Evolutionary conservation across 2,329 filamentous ascomycete genomes (phyloP).

Genomic region (Clarireedia hainanense): DNA sequence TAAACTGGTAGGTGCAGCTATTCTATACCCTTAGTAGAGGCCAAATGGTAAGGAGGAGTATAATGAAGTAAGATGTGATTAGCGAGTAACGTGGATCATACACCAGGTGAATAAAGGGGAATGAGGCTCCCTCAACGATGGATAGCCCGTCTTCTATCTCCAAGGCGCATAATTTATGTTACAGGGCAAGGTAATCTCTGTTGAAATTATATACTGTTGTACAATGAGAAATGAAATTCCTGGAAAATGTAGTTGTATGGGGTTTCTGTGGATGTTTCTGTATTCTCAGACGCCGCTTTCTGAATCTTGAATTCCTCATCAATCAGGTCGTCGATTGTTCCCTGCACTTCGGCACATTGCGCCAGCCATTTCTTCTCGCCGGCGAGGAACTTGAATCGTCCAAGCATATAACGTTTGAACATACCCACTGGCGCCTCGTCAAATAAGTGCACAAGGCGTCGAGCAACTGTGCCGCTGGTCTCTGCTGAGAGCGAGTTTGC

Average conservation of each 20-base stretch:
- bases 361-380: slow-evolving; percentile 1
- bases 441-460: slow-evolving; percentile 2
- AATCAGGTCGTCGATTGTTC: slow-evolving; percentile 7
- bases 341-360: slow-evolving; percentile 7
- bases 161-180: too few relatives aligned
- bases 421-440: slow-evolving; percentile 7
- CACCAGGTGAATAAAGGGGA: too few relatives aligned
- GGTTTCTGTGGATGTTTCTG: neutral
- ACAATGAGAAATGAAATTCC: too few relatives aligned
- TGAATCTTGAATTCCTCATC: slow-evolving; percentile 7
- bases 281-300: neutral
- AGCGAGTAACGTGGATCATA: too few relatives aligned
- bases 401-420: slow-evolving; percentile 2
- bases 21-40: too few relatives aligned
- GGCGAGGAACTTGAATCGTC: slow-evolving; percentile 6
- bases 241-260: slow-evolving; percentile 25
- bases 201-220: too few relatives aligned
- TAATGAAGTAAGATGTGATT: too few relatives aligned
- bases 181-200: too few relatives aligned
- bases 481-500: slow-evolving; percentile 25
- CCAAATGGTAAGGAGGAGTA: too few relatives aligned
- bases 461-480: neutral
- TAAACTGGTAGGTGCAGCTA: too few relatives aligned
- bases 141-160: too few relatives aligned
- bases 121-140: too few relatives aligned